These are phyloP conservation scores for Uronychia binucleata DNA, from an alignment of 73 alveolate species.

Conservation along the genomic window DNA sequence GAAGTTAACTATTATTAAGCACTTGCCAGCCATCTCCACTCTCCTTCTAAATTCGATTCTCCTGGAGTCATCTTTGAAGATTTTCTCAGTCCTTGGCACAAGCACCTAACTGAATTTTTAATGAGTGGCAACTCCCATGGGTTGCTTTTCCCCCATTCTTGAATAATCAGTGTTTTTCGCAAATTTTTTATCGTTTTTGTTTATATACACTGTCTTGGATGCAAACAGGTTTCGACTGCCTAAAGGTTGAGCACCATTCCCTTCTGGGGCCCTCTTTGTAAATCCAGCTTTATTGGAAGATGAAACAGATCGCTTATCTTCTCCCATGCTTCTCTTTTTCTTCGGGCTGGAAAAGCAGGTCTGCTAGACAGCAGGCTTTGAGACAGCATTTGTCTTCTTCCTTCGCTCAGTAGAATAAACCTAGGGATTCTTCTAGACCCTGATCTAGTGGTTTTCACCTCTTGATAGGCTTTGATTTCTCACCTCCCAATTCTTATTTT, in stretches of 20 bases:
- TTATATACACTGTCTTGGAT: background rate
- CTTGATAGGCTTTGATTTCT: background rate
- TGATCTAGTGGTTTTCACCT: background rate
- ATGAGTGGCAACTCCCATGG: background rate
- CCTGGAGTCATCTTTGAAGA: background rate
- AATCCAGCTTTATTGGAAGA: background rate
- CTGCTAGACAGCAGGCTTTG: background rate
- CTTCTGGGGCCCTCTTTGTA: too few relatives aligned
- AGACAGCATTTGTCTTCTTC: background rate
- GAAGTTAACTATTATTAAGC: background rate
- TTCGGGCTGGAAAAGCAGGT: too few relatives aligned
- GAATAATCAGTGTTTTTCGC: background rate
- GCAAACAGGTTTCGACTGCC: background rate
- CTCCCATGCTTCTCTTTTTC: too few relatives aligned
- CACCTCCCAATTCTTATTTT: background rate
- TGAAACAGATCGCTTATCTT: background rate
- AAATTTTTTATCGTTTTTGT: too few relatives aligned
- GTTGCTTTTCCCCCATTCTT: background rate
- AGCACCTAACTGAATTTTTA: too few relatives aligned
- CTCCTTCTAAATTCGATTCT: background rate
- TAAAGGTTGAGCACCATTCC: too few relatives aligned
- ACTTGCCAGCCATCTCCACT: background rate
- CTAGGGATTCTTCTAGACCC: background rate
- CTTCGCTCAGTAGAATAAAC: background rate
- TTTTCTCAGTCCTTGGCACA: background rate